A percentile compares a stretch with the other conserved stretches of the same genome.
These are phyloP conservation scores for Thielaviopsis musarum DNA, from an alignment of 2,329 filamentous ascomycete genomes.

Conservation along the genomic window DNA sequence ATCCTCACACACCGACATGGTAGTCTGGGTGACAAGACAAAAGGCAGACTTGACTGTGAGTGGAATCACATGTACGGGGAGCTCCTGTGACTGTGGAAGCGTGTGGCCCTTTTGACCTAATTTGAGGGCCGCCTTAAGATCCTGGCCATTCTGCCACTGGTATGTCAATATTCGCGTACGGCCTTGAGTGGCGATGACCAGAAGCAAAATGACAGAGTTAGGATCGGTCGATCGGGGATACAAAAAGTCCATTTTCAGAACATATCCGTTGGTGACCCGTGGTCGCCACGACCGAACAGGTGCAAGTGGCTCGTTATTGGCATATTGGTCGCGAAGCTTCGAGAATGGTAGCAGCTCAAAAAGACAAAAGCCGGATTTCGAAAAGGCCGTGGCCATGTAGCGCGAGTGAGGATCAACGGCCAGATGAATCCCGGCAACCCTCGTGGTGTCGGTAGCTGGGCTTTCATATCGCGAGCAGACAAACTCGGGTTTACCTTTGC, in stretches of 20 bases:
- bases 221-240: conserved; percentile 50
- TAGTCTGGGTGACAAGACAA: conserved; percentile 44
- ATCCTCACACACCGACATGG: conserved; percentile 39
- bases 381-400: conserved; percentile 52
- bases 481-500: conserved; percentile 39
- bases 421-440: conserved; percentile 46
- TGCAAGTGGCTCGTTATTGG: conserved; percentile 26
- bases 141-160: conserved; percentile 40
- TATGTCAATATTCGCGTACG: conserved; percentile 37
- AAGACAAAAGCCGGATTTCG: conserved; percentile 53
- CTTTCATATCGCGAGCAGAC: conserved; percentile 41
- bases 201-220: conserved; percentile 57
- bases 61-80: conserved; percentile 57
- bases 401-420: conserved; percentile 62
- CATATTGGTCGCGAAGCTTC: conserved; percentile 34
- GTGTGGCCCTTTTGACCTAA: conserved; percentile 30
- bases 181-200: conserved; percentile 37
- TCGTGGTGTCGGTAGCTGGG: conserved; percentile 31
- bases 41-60: conserved; percentile 55
- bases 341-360: conserved; percentile 48
- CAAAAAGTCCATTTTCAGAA: conserved; percentile 77
- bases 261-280: conserved; percentile 46
- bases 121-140: conserved; percentile 27
- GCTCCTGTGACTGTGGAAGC: conserved; percentile 30
- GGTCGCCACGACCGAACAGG: conserved; percentile 37